These are phyloP conservation scores for Didymella pomorum DNA, from an alignment of 2,329 filamentous ascomycete genomes.

Conservation along the genomic window DNA sequence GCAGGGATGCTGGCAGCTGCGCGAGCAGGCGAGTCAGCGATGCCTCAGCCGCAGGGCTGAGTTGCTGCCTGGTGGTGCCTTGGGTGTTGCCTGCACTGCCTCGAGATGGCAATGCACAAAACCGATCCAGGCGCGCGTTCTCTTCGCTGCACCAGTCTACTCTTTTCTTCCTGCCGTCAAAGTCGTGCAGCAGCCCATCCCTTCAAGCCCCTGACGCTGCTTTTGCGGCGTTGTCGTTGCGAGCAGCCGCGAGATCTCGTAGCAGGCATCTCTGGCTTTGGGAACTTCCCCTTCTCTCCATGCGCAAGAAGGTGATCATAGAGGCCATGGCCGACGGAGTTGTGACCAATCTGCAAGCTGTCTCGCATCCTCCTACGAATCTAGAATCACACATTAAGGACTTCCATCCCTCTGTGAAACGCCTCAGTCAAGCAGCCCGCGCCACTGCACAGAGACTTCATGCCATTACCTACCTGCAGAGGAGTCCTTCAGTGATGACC, in stretches of 20 bases:
- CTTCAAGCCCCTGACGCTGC: neutral
- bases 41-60: neutral
- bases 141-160: too few species aligned
- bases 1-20: neutral
- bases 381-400: neutral
- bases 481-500: too few species aligned
- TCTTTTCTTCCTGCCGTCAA: neutral
- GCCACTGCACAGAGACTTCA: conserved; percentile 4
- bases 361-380: neutral
- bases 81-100: neutral
- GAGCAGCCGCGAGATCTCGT: neutral
- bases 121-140: neutral
- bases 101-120: neutral
- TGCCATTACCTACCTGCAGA: neutral
- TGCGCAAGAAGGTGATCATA: conserved; percentile 2
- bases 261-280: neutral
- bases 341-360: neutral
- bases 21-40: neutral
- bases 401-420: neutral
- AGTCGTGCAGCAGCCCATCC: neutral
- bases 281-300: neutral
- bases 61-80: conserved; percentile 9
- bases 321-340: conserved; percentile 2
- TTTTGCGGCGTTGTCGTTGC: neutral
- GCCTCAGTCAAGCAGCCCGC: neutral